Evolutionary conservation across 2,329 filamentous ascomycete species (phyloP), one percentile per base, ranked within the genome.

Genomic region (Penicillium concentricum): DNA sequence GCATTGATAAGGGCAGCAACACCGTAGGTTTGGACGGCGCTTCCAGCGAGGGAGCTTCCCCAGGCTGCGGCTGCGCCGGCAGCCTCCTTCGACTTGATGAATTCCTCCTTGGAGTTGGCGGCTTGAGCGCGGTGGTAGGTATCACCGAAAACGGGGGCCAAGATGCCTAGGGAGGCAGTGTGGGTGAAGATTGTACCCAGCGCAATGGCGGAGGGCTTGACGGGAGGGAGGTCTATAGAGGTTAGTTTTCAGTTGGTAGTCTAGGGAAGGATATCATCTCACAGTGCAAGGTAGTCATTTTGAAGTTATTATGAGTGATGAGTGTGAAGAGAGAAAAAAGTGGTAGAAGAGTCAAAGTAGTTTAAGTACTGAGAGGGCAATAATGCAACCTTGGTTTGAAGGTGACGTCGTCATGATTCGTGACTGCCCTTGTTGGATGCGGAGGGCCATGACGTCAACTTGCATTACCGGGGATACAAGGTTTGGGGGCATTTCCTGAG

Each of bases 141-240:
- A 72, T 95, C 88, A 73, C 94, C 93, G 76, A 97, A 96, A 78
- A 97, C 80, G 62, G 93, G 93, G 58, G 87, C 84, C 61, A 97
- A 85, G 69, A 97, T 86, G 62, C 90, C 92, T 63, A 94, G 87
- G 72, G 94, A 94, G 70, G 91, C 84, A 70, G 88, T 87, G 81
- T 99, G 93, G 84, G 90, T 97, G 87, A 97, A 99, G 77, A 92
- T 81, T 62, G 92, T 94, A 79, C 94, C 94, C 72, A 97, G 86
- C 72, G 93, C 94, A 74, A 99, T 96, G 72, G 94, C 93, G 73
- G 92, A 97, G 69, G 94, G 94, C 88, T 97, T 97, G 74, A 99
- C 94, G 67, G 92, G 82, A 67, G 87, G 87, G 54, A 90, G 83
- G 75, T 89, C 84, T 87, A 59, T 24, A 46, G 4, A n/a, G 15